Evolutionary conservation across 768 basidiomycete species (phyloP).

Genomic region (Tricholoma sp.): DNA sequence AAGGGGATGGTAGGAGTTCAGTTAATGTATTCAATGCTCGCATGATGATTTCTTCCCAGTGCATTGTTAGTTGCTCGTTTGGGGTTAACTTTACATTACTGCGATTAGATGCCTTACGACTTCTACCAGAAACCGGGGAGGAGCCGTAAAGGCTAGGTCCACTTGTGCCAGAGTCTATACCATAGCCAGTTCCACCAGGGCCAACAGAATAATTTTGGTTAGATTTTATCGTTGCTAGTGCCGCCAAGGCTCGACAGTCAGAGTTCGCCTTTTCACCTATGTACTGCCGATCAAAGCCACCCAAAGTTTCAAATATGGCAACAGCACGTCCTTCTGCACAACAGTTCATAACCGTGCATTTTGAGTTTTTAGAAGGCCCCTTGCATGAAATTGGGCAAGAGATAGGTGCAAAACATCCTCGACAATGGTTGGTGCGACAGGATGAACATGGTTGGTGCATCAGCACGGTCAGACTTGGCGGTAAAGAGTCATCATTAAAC

Average conservation of each 20-base stretch:
- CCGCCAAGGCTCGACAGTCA: slow-evolving; percentile 32
- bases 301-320: slow-evolving; percentile 46
- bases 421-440: slow-evolving; percentile 42
- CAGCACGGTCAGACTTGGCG: slow-evolving; percentile 26
- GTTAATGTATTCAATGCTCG: slow-evolving; percentile 35
- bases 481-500: slow-evolving; percentile 20
- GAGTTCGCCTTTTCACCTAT: slow-evolving; percentile 35
- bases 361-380: slow-evolving; percentile 26
- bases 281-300: slow-evolving; percentile 43
- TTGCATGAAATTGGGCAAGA: slow-evolving; percentile 37
- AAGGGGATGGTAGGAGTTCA: slow-evolving; percentile 41
- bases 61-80: slow-evolving; percentile 16
- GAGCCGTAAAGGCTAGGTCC: neutral
- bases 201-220: slow-evolving; percentile 29
- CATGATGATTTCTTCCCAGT: slow-evolving; percentile 37
- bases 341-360: slow-evolving; percentile 35
- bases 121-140: neutral
- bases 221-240: slow-evolving; percentile 22
- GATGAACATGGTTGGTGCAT: slow-evolving; percentile 40
- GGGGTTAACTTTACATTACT: neutral
- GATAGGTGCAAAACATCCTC: slow-evolving; percentile 41
- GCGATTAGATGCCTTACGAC: neutral
- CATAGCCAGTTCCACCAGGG: slow-evolving; percentile 52
- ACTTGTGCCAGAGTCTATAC: slow-evolving; percentile 15
- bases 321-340: slow-evolving; percentile 44